Percentiles rank a stretch among this genome's conserved stretches.
These are phyloP conservation scores for Boletus patriciae DNA, from an alignment of 768 basidiomycete species.

Conservation along the genomic window DNA sequence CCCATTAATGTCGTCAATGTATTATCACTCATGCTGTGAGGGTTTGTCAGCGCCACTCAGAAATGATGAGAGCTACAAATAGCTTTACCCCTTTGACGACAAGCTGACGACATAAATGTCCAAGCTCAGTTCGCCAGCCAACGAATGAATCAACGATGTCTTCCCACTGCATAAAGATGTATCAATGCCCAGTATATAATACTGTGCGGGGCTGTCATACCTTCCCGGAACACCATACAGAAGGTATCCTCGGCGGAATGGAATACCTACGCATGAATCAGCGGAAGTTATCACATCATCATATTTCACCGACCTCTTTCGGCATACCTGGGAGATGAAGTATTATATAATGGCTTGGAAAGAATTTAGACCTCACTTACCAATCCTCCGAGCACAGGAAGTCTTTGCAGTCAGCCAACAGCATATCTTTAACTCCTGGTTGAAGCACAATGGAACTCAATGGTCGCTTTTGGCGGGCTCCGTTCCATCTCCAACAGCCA, in stretches of 20 bases:
- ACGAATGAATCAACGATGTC: slow-evolving; percentile 81
- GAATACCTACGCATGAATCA: slow-evolving; percentile 58
- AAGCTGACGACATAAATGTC: slow-evolving; percentile 92
- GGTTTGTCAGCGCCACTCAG: slow-evolving; percentile 8
- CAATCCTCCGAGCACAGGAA: slow-evolving; percentile 84
- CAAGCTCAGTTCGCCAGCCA: slow-evolving; percentile 80
- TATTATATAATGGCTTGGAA: slow-evolving; percentile 20
- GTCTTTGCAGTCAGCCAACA: slow-evolving; percentile 82
- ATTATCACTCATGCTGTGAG: slow-evolving; percentile 82
- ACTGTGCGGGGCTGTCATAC: slow-evolving; percentile 35
- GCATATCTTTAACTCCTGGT: slow-evolving; percentile 89
- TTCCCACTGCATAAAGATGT: slow-evolving; percentile 57
- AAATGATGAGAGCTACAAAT: slow-evolving; percentile 3
- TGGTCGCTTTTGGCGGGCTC: slow-evolving; percentile 83
- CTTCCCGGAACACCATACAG: slow-evolving; percentile 86
- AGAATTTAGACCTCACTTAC: slow-evolving; percentile 45
- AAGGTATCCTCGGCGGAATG: slow-evolving; percentile 84
- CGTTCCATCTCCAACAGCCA: slow-evolving; percentile 85
- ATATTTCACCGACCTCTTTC: slow-evolving; percentile 64
- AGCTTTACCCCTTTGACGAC: slow-evolving; percentile 77
- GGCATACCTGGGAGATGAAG: slow-evolving; percentile 65
- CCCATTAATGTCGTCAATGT: slow-evolving; percentile 86
- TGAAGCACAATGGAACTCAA: slow-evolving; percentile 93
- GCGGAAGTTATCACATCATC: slow-evolving; percentile 19
- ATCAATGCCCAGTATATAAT: slow-evolving; percentile 13